Conservation (phyloP, 2,329 filamentous ascomycete genomes). For the Diplodia seriata region DNA sequence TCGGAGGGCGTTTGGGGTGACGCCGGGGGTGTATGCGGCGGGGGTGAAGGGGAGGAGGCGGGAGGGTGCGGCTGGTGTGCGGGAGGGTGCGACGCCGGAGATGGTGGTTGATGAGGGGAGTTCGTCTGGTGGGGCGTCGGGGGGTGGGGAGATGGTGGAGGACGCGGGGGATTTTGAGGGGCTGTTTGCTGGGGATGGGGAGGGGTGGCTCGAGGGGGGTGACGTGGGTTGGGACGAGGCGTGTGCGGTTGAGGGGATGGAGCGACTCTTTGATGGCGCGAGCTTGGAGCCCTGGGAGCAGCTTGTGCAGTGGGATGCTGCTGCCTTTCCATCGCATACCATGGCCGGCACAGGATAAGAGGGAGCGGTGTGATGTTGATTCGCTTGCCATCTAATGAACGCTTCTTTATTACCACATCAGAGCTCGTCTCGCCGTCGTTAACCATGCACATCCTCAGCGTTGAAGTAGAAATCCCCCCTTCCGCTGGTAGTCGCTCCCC, state of each 20-base stretch:
- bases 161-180: neutral
- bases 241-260: neutral
- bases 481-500: neutral
- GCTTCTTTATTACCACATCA: neutral
- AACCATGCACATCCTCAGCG: neutral
- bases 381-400: neutral
- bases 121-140: neutral
- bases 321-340: neutral
- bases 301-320: conserved; percentile 11
- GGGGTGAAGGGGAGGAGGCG: conserved; percentile 1
- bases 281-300: conserved; percentile 1
- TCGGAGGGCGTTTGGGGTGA: conserved; percentile 61
- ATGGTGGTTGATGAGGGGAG: neutral
- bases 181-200: neutral
- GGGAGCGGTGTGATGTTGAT: neutral
- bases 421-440: neutral
- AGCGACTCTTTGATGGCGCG: neutral
- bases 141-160: neutral
- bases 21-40: conserved; percentile 54
- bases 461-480: neutral
- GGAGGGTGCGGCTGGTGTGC: neutral
- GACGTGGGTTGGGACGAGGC: neutral
- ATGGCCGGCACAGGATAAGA: neutral
- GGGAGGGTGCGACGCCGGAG: neutral
- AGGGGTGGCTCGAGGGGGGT: neutral